These are phyloP conservation scores for Peribolospora baueri DNA, from an alignment of 768 basidiomycete species.

Conservation along the genomic window DNA sequence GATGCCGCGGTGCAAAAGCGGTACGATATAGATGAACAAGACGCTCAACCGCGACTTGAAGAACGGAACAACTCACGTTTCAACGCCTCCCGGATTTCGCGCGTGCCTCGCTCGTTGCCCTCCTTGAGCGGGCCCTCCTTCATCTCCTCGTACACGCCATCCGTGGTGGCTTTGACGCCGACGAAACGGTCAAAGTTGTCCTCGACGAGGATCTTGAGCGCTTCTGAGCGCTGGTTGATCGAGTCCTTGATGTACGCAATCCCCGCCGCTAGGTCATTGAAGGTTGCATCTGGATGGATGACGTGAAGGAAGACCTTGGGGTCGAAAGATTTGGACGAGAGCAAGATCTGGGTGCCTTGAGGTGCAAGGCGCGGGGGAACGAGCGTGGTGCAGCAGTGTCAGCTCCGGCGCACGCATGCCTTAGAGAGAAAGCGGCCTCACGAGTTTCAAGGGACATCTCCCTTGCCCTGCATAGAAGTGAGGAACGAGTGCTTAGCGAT, in stretches of 20 bases:
- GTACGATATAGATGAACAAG: background rate
- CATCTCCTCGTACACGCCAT: conserved; percentile 88
- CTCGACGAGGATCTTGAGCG: conserved; percentile 81
- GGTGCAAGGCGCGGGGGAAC: conserved; percentile 20
- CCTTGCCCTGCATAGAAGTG: conserved; percentile 24
- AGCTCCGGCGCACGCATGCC: background rate
- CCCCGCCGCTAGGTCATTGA: conserved; percentile 64
- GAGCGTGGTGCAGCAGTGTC: conserved; percentile 4
- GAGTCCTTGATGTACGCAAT: conserved; percentile 47
- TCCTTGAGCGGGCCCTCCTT: conserved; percentile 57
- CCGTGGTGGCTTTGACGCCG: conserved; percentile 87
- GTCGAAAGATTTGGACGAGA: conserved; percentile 85
- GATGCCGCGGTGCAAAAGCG: background rate
- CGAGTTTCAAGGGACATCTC: conserved; percentile 39
- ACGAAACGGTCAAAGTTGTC: conserved; percentile 97
- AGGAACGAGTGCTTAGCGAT: conserved; percentile 2
- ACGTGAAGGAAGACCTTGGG: conserved; percentile 77
- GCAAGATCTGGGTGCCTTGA: conserved; percentile 41
- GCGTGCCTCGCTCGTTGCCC: conserved; percentile 56
- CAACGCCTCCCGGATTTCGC: conserved; percentile 53
- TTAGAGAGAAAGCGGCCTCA: conserved; percentile 2
- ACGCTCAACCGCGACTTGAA: background rate
- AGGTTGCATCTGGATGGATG: conserved; percentile 83
- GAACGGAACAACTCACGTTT: conserved; percentile 34
- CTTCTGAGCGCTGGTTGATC: conserved; percentile 75